These are phyloP conservation scores for Rhodotorula sp. DNA, from an alignment of 1,284 basidiomycete species.

Conservation along the genomic window DNA sequence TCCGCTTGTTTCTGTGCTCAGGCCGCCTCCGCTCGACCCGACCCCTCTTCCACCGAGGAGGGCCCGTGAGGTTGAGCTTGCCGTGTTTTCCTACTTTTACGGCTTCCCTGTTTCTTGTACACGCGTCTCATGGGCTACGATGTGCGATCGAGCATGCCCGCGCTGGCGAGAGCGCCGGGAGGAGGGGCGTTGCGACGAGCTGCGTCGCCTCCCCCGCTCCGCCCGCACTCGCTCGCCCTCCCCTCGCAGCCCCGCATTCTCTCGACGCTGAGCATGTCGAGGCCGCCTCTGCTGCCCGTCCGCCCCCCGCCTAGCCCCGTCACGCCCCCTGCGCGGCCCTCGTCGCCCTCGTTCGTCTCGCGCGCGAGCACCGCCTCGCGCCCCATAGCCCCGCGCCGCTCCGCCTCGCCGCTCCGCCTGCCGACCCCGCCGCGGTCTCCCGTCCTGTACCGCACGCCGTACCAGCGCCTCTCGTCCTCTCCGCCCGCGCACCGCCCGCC, in stretches of 20 bases:
- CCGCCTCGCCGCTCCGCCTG: neutral
- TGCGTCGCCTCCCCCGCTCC: neutral
- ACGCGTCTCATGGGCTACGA: too few relatives aligned
- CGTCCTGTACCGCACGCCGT: constrained; percentile 3
- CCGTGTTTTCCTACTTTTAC: too few relatives aligned
- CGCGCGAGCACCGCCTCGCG: neutral
- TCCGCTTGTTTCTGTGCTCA: neutral
- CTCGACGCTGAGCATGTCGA: neutral
- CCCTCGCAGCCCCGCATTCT: neutral
- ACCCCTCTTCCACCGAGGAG: too few relatives aligned
- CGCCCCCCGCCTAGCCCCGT: neutral
- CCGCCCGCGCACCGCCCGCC: neutral
- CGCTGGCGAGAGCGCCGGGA: neutral
- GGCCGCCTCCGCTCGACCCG: too few relatives aligned
- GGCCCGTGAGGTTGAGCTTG: too few relatives aligned
- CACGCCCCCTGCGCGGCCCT: neutral
- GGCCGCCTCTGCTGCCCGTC: too few relatives aligned
- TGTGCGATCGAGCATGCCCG: neutral
- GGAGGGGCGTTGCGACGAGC: neutral
- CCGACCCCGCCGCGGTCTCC: neutral
- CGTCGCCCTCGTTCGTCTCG: too few relatives aligned
- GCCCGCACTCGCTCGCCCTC: neutral
- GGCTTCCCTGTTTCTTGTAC: too few relatives aligned
- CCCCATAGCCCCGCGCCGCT: neutral
- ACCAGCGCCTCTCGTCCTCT: neutral